These are phyloP conservation scores for Candida tropicalis DNA, from an alignment of 1,139 yeast genomes.

Conservation along the genomic window DNA sequence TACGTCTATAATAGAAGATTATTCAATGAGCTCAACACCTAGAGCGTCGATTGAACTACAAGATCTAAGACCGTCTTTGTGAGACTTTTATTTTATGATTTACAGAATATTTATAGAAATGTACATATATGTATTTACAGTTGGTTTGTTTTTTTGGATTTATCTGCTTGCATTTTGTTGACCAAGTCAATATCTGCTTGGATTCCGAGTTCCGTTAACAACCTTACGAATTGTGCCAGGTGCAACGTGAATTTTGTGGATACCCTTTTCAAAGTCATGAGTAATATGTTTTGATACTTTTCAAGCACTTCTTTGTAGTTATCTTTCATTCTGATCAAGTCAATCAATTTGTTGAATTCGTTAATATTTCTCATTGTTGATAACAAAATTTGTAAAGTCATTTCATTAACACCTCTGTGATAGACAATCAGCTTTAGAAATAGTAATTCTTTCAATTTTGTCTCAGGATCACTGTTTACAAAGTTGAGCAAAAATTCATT, in stretches of 20 bases:
- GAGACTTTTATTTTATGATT: not conserved
- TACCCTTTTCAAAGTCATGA: conserved; percentile 11
- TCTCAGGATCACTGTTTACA: conserved; percentile 8
- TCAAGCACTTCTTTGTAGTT: conserved; percentile 15
- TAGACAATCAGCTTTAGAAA: conserved; percentile 35
- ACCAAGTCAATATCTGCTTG: conserved; percentile 8
- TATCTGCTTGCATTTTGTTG: not conserved
- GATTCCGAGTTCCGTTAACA: conserved; percentile 8
- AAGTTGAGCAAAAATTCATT: conserved; percentile 22
- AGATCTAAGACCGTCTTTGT: conserved; percentile 7
- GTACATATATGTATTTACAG: not conserved
- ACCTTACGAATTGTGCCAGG: conserved; percentile 14
- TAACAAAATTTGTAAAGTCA: conserved; percentile 27
- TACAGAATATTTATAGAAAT: not conserved
- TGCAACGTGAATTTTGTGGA: conserved; percentile 9
- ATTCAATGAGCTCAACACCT: conserved; percentile 2
- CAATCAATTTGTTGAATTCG: conserved; percentile 38
- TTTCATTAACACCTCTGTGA: conserved; percentile 23
- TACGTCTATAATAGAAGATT: not conserved
- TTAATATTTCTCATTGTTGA: conserved; percentile 23
- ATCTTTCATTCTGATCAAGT: conserved; percentile 17
- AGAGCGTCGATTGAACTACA: conserved; percentile 12
- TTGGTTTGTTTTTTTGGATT: not conserved
- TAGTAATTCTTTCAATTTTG: conserved; percentile 26
- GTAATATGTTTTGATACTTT: conserved; percentile 18